phyloP scores from a whole-genome alignment of 192 early-diverging fungal species.

The Umbelopsis ramanniana region DNA sequence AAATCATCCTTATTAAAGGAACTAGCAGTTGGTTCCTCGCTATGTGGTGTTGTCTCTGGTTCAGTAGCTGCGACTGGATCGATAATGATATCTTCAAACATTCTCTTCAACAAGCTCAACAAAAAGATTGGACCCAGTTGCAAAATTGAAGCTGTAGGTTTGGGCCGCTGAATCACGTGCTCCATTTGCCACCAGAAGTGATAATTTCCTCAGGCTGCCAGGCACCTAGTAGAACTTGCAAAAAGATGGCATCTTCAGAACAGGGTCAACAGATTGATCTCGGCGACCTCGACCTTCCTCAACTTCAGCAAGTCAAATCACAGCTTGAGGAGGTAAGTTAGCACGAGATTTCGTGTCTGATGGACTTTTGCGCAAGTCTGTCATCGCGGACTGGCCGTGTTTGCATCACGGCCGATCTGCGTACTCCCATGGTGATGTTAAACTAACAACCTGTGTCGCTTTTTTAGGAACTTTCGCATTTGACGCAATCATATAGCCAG shows the following conservation, averaged over 20 bases:
- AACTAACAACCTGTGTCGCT: background rate
- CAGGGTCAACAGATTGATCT: constrained; percentile 69
- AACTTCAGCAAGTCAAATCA: constrained; percentile 79
- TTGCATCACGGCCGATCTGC: background rate
- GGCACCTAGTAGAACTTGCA: background rate
- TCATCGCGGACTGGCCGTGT: background rate
- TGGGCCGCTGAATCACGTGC: background rate
- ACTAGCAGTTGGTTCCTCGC: background rate
- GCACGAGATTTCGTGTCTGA: background rate
- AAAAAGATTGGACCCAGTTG: background rate
- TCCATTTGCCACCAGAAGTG: background rate
- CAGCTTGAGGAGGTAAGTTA: constrained; percentile 82
- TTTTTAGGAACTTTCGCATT: constrained; percentile 79
- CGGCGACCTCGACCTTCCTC: constrained; percentile 79
- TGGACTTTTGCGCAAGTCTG: background rate
- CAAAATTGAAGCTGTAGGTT: background rate
- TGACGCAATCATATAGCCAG: constrained; percentile 83
- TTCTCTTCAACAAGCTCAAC: background rate
- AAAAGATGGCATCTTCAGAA: constrained; percentile 13
- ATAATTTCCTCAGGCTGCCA: background rate
- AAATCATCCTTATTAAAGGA: constrained; percentile 34
- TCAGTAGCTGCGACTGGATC: background rate
- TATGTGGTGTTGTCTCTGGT: background rate
- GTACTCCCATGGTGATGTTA: background rate
- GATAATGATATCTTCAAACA: constrained; percentile 16